Base-by-base conservation (phyloP, 306 rosid genomes). In the Medicago lupulina region DNA sequence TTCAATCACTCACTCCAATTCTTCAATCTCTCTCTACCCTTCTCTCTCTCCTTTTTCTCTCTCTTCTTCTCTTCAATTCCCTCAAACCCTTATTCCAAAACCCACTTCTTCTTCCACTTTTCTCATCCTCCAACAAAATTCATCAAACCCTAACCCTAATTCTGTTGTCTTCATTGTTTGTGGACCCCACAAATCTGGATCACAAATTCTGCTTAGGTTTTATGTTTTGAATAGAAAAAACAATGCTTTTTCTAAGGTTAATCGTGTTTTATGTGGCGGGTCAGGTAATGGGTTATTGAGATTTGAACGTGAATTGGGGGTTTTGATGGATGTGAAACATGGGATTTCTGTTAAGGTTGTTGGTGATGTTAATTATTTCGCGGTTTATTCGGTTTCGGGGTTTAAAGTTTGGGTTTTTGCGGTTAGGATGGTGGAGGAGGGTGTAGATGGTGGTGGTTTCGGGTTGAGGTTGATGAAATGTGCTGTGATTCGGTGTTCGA, bases 61-160 rank as follows among this genome's bases (percentile, higher is more conserved):
- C 28, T 25, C 38, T 0, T 5, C 55, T 8, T 76, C 87, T 14
- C 86, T 85, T 43, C 88, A 89, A 40, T 18, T 83, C 41, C 87
- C 92, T 7, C 92, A 86, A 75, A 88, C 92, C 78, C 67, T 83
- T 25, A 79, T 94, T 12, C 85, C 87, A 2, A 68, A 97, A 2
- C 98, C 97, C 13, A 88, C 85, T 39, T 91, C 98, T 1, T 91
- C 96, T 25, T 86, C 98, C 76, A 59, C 93, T 11, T 93, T 94
- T 80, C 89, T 94, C 23, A 86, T 85, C 50, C 87, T 91, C n/a
- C 91, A 77, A 79, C 74, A 76, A 71, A 46, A 46, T 12, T 43
- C 57, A 0, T 19, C 88, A 11, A 57, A 73, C 84, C 85, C 85
- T 66, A 46, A 46, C 6, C 15, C 16, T 46, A 82, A 76, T 23